A percentile compares a stretch with the other conserved stretches of the same genome.
These are phyloP conservation scores for Xylariaceae sp. DNA, from an alignment of 2,329 filamentous ascomycete species.

Conservation along the genomic window DNA sequence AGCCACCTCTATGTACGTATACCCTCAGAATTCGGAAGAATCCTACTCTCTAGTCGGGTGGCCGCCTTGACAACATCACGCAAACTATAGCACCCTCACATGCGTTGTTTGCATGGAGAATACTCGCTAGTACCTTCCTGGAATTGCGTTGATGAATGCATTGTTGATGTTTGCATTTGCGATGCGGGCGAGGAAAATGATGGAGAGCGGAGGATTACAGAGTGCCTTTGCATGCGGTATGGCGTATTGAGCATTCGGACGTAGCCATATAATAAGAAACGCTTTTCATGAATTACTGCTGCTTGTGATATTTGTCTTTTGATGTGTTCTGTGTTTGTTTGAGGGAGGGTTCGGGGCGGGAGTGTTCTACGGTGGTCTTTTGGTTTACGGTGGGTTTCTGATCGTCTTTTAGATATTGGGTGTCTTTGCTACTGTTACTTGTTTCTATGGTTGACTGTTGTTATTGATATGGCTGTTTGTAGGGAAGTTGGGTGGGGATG, in stretches of 20 bases:
- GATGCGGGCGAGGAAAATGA: not conserved
- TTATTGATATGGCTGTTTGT: too few relatives aligned
- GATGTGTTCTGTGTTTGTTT: too few relatives aligned
- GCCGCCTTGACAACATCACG: not conserved
- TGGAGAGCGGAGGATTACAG: not conserved
- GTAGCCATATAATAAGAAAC: conserved; percentile 9
- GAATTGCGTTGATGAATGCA: conserved; percentile 2
- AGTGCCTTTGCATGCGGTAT: conserved; percentile 9
- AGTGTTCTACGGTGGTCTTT: too few relatives aligned
- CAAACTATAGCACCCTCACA: not conserved
- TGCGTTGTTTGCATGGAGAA: not conserved
- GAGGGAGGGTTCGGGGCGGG: too few relatives aligned
- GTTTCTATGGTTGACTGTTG: too few relatives aligned
- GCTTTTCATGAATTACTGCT: not conserved
- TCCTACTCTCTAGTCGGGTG: not conserved
- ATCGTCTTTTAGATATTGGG: too few relatives aligned
- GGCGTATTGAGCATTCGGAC: conserved; percentile 8
- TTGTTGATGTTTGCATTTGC: not conserved
- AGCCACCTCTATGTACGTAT: not conserved
- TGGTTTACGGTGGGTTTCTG: too few relatives aligned
- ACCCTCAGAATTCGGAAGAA: not conserved
- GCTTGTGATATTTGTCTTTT: not conserved
- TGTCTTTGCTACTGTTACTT: too few relatives aligned
- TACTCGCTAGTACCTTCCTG: not conserved
- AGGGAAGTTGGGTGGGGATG: too few relatives aligned